Conservation (phyloP, 305 asterid genomes). For the Coffea humblotiana region DNA sequence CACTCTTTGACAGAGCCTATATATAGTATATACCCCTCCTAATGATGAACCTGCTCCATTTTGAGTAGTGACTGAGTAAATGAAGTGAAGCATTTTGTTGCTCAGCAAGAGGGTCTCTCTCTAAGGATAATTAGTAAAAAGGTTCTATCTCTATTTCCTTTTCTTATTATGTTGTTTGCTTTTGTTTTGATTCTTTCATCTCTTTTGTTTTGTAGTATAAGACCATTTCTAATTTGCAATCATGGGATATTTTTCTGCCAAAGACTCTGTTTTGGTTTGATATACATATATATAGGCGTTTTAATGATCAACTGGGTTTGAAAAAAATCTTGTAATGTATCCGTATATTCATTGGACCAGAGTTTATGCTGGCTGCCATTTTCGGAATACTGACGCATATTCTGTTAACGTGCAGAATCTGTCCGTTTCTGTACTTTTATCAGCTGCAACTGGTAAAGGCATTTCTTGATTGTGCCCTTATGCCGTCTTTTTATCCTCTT, state of each 20-base stretch:
- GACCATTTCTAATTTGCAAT: not conserved
- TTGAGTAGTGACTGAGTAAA: not conserved
- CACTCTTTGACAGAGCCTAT: not conserved
- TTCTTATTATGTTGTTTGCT: not conserved
- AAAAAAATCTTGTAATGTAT: not conserved
- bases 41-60: not conserved
- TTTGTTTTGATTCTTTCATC: not conserved
- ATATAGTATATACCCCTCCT: not conserved
- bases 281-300: too few species aligned
- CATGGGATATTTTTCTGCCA: not conserved
- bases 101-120: not conserved
- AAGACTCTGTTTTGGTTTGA: not conserved
- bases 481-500: not conserved
- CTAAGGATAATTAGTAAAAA: not conserved
- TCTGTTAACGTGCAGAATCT: constrained; percentile 1
- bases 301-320: not conserved
- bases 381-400: not conserved
- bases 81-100: not conserved
- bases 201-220: not conserved
- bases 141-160: not conserved
- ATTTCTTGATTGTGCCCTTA: not conserved
- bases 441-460: not conserved
- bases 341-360: not conserved
- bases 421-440: not conserved
- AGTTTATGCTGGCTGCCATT: not conserved